Evolutionary conservation across 257 asterid genomes (phyloP), one percentile per base, ranked within the genome.

Genomic region (Salvia rosmarinus): DNA sequence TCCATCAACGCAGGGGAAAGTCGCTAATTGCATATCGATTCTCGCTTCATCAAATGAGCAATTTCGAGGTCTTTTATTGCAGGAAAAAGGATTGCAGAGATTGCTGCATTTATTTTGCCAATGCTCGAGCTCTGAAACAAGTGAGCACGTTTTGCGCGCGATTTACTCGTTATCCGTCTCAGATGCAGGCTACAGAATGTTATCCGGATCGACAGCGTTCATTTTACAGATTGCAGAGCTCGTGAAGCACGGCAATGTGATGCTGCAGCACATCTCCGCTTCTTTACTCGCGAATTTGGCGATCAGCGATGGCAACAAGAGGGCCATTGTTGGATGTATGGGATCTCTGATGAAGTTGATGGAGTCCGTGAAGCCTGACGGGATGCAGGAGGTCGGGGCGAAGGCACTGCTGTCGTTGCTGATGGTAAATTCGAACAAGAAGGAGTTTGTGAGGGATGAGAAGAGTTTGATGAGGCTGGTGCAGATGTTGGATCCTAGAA

Each of bases 301-400:
- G 0, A 78, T 89, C 5, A 80, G 88, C 40, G 98, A 89, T 74
- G 90, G 83, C 37, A 84, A 86, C 59, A 94, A 89, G 92, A 79
- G 88, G 76, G 91, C 84, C 6, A 77, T 89, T 25, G 67, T 77
- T 68, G 90, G 92, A 4, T 91, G 96, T 80, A 88, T 94, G 89
- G 78, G 86, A 47, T 82, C 88, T 59, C 79, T 94, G 79, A 83
- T 89, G 82, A 94, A 91, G 82, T 74, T 94, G 63, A 91, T 94
- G 99, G 96, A 89, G 76, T 88, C 85, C 2, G 76, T 83, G 47
- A 94, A 94, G 86, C 99, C 98, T 0, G 91, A 89, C 21, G 98
- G 99, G 35, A 78, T 94, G 83, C 96, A 89, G 72, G 99, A 91
- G 76, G 95, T 91, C 13, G 96, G 90, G 35, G 79, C 96, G 2